These are phyloP conservation scores for Tricladium varicosporioides DNA, from an alignment of 2,329 filamentous ascomycete genomes.

Conservation along the genomic window DNA sequence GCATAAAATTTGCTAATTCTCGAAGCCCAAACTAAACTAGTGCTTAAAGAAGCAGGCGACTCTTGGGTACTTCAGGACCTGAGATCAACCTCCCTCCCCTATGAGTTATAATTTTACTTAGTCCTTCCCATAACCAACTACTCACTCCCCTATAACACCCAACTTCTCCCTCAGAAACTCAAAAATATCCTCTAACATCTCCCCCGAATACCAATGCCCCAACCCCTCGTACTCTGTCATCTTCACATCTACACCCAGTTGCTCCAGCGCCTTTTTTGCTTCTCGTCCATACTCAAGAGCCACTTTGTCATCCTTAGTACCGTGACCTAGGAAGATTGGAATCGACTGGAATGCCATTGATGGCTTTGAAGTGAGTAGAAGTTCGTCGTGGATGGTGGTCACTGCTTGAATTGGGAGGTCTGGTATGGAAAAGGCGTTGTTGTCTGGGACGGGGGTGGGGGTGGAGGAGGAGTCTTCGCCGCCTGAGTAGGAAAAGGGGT, in stretches of 20 bases:
- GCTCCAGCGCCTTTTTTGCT: slow-evolving; percentile 35
- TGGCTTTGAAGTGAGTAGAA: slow-evolving; percentile 12
- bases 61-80: too few species aligned
- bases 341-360: slow-evolving; percentile 23
- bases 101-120: too few species aligned
- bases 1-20: too few species aligned
- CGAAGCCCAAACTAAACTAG: too few species aligned
- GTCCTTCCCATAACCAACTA: too few species aligned
- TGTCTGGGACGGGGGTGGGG: too few species aligned
- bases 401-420: slow-evolving; percentile 4
- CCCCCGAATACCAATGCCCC: slow-evolving; percentile 45
- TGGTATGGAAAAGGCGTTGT: too few species aligned
- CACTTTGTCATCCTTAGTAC: slow-evolving; percentile 44
- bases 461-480: slow-evolving; percentile 4
- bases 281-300: slow-evolving; percentile 36
- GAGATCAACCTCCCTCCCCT: too few species aligned
- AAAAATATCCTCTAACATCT: slow-evolving; percentile 40
- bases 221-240: slow-evolving; percentile 41
- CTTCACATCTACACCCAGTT: slow-evolving; percentile 36
- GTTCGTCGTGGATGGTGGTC: slow-evolving; percentile 16
- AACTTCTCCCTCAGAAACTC: neutral
- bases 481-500: slow-evolving; percentile 10
- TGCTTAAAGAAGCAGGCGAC: too few species aligned
- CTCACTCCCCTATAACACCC: too few species aligned
- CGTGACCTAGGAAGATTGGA: slow-evolving; percentile 49